Percentiles rank a stretch among this genome's conserved stretches.
These are phyloP conservation scores for Fusarium sp. DNA, from an alignment of 2,329 filamentous ascomycete genomes.

Conservation along the genomic window DNA sequence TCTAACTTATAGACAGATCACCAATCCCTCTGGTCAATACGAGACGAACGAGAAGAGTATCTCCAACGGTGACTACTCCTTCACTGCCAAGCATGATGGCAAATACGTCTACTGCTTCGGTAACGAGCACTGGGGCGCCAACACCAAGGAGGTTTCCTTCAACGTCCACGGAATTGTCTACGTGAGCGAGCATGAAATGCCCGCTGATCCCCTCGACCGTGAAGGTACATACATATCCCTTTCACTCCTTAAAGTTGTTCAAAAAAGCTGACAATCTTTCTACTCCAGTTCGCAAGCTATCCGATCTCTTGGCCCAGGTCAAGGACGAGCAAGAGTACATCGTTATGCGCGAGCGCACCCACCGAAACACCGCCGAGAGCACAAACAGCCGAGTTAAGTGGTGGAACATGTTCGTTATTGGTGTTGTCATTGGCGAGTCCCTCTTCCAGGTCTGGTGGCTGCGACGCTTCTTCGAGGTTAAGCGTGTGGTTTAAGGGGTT, in stretches of 20 bases:
- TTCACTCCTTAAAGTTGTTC: neutral
- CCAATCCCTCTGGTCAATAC: constrained; percentile 80
- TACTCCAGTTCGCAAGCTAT: constrained; percentile 78
- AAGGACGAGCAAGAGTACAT: constrained; percentile 99
- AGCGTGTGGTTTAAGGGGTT: constrained; percentile 69
- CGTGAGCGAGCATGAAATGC: constrained; percentile 86
- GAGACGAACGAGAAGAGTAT: constrained; percentile 84
- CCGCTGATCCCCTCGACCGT: constrained; percentile 87
- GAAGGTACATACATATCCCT: constrained; percentile 77
- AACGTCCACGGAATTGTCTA: constrained; percentile 99
- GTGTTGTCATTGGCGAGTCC: constrained; percentile 88
- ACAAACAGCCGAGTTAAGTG: constrained; percentile 98
- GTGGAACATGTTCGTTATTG: constrained; percentile 98
- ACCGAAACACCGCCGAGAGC: constrained; percentile 98
- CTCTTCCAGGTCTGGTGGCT: constrained; percentile 99
- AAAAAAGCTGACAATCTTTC: constrained; percentile 2
- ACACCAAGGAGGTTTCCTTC: constrained; percentile 98
- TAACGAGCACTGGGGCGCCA: constrained; percentile 97
- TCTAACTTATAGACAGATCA: constrained; percentile 67
- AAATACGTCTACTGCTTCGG: constrained; percentile 98
- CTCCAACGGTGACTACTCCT: constrained; percentile 93
- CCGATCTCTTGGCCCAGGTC: constrained; percentile 88
- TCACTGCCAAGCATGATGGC: constrained; percentile 86
- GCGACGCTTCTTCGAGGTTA: constrained; percentile 95
- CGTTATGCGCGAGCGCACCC: constrained; percentile 91